Base-by-base conservation (phyloP, 441 rosid species). In the Caryocar brasiliense region DNA sequence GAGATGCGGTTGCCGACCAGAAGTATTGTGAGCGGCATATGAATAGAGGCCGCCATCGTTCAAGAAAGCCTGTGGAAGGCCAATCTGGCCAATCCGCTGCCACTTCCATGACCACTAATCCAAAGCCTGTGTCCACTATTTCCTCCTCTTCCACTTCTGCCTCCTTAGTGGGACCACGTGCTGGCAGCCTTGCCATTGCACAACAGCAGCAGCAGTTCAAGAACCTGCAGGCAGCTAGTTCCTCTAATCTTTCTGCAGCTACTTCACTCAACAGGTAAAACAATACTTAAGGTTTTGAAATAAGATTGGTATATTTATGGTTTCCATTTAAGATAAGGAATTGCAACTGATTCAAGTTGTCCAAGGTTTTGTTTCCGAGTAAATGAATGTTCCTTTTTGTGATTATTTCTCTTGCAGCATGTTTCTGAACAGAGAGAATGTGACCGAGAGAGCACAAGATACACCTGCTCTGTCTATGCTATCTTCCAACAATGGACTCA, bases 21-120 rank as follows among this genome's bases (percentile, higher is more conserved):
- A 90, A 90, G 52, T 90, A 90, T 54, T 90, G 98, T 33, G 96
- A 86, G 51, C 70, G 84, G 61, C 98, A 90, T 58, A 82, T 88
- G 69, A 85, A 88, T 62, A 74, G 97, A 61, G 97, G 97, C 61
- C 93, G 95, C 67, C 95, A 85, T 66, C 97, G 97, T 86, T 89
- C 97, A 89, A 89, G 97, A 89, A 89, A 89, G 95, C 97, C 81
- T 86, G 97, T 89, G 97, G 97, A 89, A 89, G 88, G 73, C 58
- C 91, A 81, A 60, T 55, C 86, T 33, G 76, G 81, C 82, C 83
- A 72, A 65, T 66, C 59, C 40, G 60, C 71, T 35, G 70, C 73
- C 7, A 35, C 69, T 20, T 18, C 76, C 26, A 47, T 66, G 33
- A 26, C 71, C 40, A 47, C 76, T 35, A 46, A 53, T 5, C 39